A percentile compares a stretch with the other conserved stretches of the same genome.
phyloP scores from a whole-genome alignment of 2,329 filamentous ascomycete genomes.

The Chalara sp. region DNA sequence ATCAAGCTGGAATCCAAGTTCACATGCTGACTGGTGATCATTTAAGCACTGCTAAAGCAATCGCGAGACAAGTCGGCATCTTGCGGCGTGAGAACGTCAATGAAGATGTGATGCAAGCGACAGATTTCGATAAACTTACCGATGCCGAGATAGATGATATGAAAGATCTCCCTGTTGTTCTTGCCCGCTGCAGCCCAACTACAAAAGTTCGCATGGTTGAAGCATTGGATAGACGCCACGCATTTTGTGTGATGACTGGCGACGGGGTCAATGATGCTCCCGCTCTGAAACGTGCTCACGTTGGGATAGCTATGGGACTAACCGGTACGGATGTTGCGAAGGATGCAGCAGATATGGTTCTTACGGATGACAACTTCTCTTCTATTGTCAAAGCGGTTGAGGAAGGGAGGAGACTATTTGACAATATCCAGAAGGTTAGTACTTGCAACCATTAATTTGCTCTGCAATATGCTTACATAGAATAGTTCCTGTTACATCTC shows the following conservation, averaged over 20 bases:
- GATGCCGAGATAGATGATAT: constrained; percentile 57
- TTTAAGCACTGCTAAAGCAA: constrained; percentile 59
- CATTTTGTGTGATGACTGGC: constrained; percentile 65
- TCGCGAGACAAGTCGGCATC: constrained; percentile 60
- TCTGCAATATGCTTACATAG: constrained; percentile 27
- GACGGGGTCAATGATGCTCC: constrained; percentile 72
- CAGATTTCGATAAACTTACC: constrained; percentile 55
- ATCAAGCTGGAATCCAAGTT: constrained; percentile 54
- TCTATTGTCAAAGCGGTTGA: constrained; percentile 67
- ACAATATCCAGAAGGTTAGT: constrained; percentile 61
- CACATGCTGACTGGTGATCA: constrained; percentile 68
- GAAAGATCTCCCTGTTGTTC: constrained; percentile 55
- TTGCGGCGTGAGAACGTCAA: constrained; percentile 30
- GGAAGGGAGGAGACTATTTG: constrained; percentile 62
- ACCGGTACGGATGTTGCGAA: constrained; percentile 68
- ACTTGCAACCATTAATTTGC: background rate
- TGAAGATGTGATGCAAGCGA: constrained; percentile 49
- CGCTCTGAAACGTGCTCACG: constrained; percentile 64
- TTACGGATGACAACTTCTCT: constrained; percentile 78
- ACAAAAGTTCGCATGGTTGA: constrained; percentile 74
- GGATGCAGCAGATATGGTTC: constrained; percentile 79
- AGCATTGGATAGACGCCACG: constrained; percentile 60
- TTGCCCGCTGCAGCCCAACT: constrained; percentile 62
- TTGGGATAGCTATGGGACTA: constrained; percentile 63
- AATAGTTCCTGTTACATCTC: constrained; percentile 54